Evolutionary conservation across 805 yeast species (phyloP).

Genomic region (Hanseniaspora thailandica): DNA sequence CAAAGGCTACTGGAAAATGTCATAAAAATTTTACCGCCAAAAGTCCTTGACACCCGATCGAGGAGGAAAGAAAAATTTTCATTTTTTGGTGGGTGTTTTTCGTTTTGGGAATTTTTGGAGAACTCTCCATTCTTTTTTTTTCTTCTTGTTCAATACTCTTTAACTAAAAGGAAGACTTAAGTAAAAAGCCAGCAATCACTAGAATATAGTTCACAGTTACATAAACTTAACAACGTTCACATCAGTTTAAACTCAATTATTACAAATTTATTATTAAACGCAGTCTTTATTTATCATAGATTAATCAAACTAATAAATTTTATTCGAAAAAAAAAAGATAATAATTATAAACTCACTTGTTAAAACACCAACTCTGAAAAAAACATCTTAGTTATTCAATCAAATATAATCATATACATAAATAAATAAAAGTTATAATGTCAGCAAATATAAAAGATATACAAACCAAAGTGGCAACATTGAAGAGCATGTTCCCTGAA

Average conservation of each 20-base stretch:
- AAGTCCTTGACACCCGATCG: too few relatives aligned
- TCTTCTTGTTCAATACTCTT: neutral
- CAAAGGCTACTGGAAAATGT: too few relatives aligned
- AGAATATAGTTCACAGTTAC: neutral
- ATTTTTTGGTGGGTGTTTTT: neutral
- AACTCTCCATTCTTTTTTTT: too few relatives aligned
- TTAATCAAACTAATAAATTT: neutral
- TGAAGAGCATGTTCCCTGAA: slow-evolving; percentile 83
- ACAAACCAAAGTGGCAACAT: slow-evolving; percentile 38
- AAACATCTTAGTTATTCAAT: neutral
- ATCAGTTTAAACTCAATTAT: too few relatives aligned
- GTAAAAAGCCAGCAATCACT: neutral
- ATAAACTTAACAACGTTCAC: too few relatives aligned
- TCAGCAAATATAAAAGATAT: slow-evolving; percentile 23
- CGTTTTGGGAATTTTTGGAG: too few relatives aligned
- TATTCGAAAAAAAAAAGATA: neutral
- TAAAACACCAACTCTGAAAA: neutral
- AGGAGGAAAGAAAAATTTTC: neutral
- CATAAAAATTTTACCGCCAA: too few relatives aligned
- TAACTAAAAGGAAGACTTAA: neutral
- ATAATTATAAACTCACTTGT: neutral
- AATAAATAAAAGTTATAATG: slow-evolving; percentile 9
- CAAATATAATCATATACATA: neutral
- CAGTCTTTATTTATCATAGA: too few relatives aligned
- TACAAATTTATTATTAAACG: too few relatives aligned